Percentiles rank a stretch among this genome's conserved stretches.
Conservation (phyloP, 2,329 filamentous ascomycete genomes). For the Xylariaceae sp. region DNA sequence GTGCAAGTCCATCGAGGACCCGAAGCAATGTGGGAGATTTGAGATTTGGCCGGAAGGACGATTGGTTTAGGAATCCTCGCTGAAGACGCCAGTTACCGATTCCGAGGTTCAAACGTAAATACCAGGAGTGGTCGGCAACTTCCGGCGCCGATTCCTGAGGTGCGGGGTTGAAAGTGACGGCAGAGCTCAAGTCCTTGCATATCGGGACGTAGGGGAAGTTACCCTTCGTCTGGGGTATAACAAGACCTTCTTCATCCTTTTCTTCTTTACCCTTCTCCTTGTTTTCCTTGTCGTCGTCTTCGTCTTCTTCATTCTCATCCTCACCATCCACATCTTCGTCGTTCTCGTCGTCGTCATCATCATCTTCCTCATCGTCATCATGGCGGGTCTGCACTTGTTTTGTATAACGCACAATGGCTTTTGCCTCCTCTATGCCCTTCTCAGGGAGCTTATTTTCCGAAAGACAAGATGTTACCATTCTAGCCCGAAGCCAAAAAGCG, state of each 20-base stretch:
- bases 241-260: constrained; percentile 16
- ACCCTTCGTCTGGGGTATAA: constrained; percentile 36
- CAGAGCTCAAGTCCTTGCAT: constrained; percentile 48
- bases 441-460: constrained; percentile 44
- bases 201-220: constrained; percentile 35
- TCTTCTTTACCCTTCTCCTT: background rate
- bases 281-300: constrained; percentile 4
- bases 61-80: constrained; percentile 54
- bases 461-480: constrained; percentile 57
- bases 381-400: constrained; percentile 12
- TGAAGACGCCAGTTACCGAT: constrained; percentile 54
- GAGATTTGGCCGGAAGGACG: constrained; percentile 47
- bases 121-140: constrained; percentile 47
- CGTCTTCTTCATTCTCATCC: background rate
- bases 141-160: constrained; percentile 39
- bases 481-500: constrained; percentile 60
- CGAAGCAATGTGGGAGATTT: constrained; percentile 46
- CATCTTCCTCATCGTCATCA: background rate
- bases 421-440: constrained; percentile 41
- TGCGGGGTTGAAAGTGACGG: constrained; percentile 39
- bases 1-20: constrained; percentile 40
- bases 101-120: constrained; percentile 53
- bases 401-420: constrained; percentile 45
- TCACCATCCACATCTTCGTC: background rate
- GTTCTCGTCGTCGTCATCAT: constrained; percentile 3